Evolutionary conservation across 2,329 filamentous ascomycete genomes (phyloP).

Genomic region (Cercospora brassicicola): DNA sequence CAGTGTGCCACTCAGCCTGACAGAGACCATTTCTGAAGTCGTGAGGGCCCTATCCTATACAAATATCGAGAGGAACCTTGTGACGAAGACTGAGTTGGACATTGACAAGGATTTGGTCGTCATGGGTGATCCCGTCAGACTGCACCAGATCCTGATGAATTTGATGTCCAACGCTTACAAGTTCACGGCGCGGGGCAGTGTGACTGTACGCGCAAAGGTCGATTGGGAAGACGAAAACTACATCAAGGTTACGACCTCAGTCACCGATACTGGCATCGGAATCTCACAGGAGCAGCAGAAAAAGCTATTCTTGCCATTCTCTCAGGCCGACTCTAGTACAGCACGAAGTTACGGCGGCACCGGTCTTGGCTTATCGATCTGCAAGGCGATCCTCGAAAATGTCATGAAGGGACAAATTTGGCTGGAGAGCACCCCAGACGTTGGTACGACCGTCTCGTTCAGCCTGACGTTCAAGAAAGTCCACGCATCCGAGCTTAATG

Average conservation of each 20-base stretch:
- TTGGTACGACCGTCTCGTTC: slow-evolving; percentile 74
- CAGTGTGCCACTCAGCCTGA: slow-evolving; percentile 52
- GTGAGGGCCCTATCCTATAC: slow-evolving; percentile 64
- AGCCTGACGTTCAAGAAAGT: slow-evolving; percentile 84
- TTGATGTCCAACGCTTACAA: slow-evolving; percentile 91
- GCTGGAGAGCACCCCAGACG: slow-evolving; percentile 72
- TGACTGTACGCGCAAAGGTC: slow-evolving; percentile 76
- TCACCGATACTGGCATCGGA: slow-evolving; percentile 87
- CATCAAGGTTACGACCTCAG: slow-evolving; percentile 78
- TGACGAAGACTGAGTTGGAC: slow-evolving; percentile 58
- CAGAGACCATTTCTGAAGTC: slow-evolving; percentile 63
- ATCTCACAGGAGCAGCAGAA: slow-evolving; percentile 79
- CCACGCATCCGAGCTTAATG: slow-evolving; percentile 49
- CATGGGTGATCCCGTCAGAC: slow-evolving; percentile 53
- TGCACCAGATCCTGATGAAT: slow-evolving; percentile 65
- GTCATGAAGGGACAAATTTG: slow-evolving; percentile 86
- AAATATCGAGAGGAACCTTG: slow-evolving; percentile 60
- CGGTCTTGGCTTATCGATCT: slow-evolving; percentile 86
- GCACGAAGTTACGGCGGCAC: slow-evolving; percentile 89
- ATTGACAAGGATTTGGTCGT: slow-evolving; percentile 57
- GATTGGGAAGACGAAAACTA: slow-evolving; percentile 69
- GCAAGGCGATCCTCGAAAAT: slow-evolving; percentile 88
- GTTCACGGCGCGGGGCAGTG: slow-evolving; percentile 82
- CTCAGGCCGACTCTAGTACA: slow-evolving; percentile 86
- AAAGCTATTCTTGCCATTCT: slow-evolving; percentile 89